Evolutionary conservation across 495 filamentous ascomycete genomes (phyloP), one percentile per base, ranked within the genome.

Genomic region (Xylona heveae): DNA sequence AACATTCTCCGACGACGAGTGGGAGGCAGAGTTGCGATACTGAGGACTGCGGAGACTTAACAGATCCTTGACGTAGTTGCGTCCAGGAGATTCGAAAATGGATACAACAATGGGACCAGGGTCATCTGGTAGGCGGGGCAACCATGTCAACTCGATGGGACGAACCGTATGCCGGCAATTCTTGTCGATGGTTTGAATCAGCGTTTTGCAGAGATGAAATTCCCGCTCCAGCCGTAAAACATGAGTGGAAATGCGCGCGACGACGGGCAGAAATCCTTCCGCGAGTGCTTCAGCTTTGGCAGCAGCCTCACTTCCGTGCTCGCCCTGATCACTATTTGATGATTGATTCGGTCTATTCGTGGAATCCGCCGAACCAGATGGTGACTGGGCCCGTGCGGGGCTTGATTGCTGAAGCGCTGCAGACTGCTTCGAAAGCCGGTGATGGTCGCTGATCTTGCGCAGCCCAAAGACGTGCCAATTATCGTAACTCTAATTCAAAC

Each of bases 211-310:
- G 42, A 85, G 74, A 40, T 88, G 77, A 46, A 73, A 90, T 44
- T 81, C 73, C 31, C 82, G 65, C 53, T 93, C 83, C 29, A 91
- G 62, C 13, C 81, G 66, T 26, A 91, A 59, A 8, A 68, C 58
- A 50, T 91, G 79, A 33, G 64, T 71, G 0, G 83, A 91, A 19
- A 91, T 60, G 6, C 78, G 64, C 26, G 79, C 82, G 18, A 90
- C 54, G 9, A 93, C 70, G 24, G 24, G 28, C 28, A 33, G 8
- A 14, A 12, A n/a, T 61, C 58, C 12, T 41, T 43, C 30, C 49
- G 10, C 50, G 3, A 44, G 48, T 1, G 57, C 37, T 2, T 50
- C 55, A 0, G 55, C 24, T 15, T 69, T 64, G 37, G 62, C 65
- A 34, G 56, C 58, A 10, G 53, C 58, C 39, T 66, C 62, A 38